A percentile compares a stretch with the other conserved stretches of the same genome.
Evolutionary conservation across 257 asterid genomes (phyloP).

Genomic region (Gentiana dahurica): DNA sequence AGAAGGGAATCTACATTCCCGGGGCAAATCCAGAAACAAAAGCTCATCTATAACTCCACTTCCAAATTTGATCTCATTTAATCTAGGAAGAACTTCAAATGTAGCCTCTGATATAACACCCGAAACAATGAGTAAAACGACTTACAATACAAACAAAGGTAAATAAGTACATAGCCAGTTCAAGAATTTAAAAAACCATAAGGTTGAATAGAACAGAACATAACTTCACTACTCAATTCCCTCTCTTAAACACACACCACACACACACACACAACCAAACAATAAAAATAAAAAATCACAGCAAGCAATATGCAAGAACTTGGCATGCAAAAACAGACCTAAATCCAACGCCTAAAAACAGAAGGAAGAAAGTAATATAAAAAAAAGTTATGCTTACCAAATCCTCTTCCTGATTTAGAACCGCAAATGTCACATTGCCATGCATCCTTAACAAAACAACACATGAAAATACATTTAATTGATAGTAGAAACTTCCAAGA

Average conservation of each 20-base stretch:
- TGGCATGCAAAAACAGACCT: no score
- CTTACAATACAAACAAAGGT: no score
- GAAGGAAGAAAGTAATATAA: neutral
- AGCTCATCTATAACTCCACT: slow-evolving; percentile 89
- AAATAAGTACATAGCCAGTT: no score
- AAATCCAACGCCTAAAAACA: neutral
- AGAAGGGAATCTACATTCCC: slow-evolving; percentile 77
- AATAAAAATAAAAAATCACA: no score
- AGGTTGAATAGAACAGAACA: no score
- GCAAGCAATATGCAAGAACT: no score
- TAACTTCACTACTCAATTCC: no score
- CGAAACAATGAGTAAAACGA: no score
- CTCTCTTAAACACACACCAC: no score
- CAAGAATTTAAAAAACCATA: no score
- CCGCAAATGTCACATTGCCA: slow-evolving; percentile 98
- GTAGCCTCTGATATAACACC: slow-evolving; percentile 66
- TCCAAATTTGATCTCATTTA: slow-evolving; percentile 88
- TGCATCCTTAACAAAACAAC: slow-evolving; percentile 52
- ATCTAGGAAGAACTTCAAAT: slow-evolving; percentile 95
- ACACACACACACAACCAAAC: no score
- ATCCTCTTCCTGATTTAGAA: slow-evolving; percentile 97
- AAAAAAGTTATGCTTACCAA: slow-evolving; percentile 45
- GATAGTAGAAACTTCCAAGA: neutral
- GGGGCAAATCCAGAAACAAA: slow-evolving; percentile 92
- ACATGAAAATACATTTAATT: neutral